Base-by-base conservation (phyloP, 179 eudicot species). In the Silene noctiflora region DNA sequence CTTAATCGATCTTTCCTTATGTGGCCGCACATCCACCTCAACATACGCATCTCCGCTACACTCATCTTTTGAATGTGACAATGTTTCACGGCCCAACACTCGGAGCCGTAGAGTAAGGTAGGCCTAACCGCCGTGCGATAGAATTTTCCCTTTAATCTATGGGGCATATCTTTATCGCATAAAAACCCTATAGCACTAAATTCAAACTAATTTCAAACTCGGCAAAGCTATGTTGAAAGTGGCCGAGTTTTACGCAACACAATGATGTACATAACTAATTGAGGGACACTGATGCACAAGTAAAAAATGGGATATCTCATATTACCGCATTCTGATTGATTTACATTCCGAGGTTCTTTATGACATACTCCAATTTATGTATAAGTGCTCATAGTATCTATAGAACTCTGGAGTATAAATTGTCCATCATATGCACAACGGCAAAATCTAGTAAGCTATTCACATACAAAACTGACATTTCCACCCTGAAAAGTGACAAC, bases 371-470 rank as follows among this genome's bases (percentile, higher is more conserved):
- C 31, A 8, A 12, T 24, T 61, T n/a, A 61, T 24, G 14, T 21
- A 20, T 51, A 20, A 21, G 65, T 61, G 22, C 31, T 22, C 13
- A 22, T 31, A 22, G 21, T 21, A 61, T 22, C 29, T 61, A 61
- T 58, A 58, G 10, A 22, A 61, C 65, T 61, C 65, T 22, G 65
- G 29, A 61, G 8, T 27, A 27, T 27, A 20, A 61, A 61, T 61
- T 61, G 17, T 17, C 66, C 24, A 21, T 61, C 66, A 11, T 61
- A 61, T 61, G 31, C 66, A 61, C 59, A 61, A 0, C 0, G 31
- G 66, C 31, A 61, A 22, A 20, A 61, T 61, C 31, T 61, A 61
- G 66, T 61, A 20, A 61, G 31, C 66, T 61, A 61, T 61, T 33
- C 29, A 61, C 66, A 61, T 17, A 55, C 59, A 55, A 55, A 55